Evolutionary conservation across 2,329 filamentous ascomycete genomes (phyloP).

Genomic region (Colletotrichum incanum): DNA sequence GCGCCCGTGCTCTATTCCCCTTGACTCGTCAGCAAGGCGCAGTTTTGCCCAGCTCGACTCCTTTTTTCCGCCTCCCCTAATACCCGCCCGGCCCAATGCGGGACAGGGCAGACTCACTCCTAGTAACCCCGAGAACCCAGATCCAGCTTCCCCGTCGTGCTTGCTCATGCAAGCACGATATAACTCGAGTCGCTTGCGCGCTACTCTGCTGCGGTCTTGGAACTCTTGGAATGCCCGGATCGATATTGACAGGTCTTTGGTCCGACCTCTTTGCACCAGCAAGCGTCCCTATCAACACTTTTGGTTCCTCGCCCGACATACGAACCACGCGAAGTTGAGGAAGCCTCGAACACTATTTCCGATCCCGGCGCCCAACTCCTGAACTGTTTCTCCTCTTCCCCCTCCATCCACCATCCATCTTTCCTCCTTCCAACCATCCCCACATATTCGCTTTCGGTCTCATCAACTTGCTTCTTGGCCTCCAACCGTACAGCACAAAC

Average conservation of each 20-base stretch:
- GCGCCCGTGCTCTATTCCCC: slow-evolving; percentile 10
- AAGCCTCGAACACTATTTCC: slow-evolving; percentile 13
- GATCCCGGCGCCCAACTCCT: slow-evolving; percentile 2
- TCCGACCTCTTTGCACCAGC: not conserved
- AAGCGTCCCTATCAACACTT: not conserved
- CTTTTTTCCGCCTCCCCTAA: slow-evolving; percentile 7
- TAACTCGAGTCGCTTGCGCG: slow-evolving; percentile 23
- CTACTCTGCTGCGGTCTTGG: not conserved
- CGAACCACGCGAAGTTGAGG: not conserved
- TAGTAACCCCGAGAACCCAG: slow-evolving; percentile 12
- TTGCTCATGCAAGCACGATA: slow-evolving; percentile 16
- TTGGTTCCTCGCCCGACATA: not conserved
- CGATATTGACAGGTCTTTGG: not conserved
- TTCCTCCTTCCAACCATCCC: slow-evolving; percentile 4
- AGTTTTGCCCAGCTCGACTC: slow-evolving; percentile 15
- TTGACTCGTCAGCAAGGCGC: slow-evolving; percentile 40
- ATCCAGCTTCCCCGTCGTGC: slow-evolving; percentile 18
- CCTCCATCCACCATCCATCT: not conserved
- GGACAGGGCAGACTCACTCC: slow-evolving; percentile 26
- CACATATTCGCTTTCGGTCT: slow-evolving; percentile 42
- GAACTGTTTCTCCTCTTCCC: not conserved
- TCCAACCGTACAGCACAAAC: slow-evolving; percentile 9
- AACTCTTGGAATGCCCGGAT: not conserved
- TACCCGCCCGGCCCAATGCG: slow-evolving; percentile 23
- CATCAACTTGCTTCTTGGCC: slow-evolving; percentile 1